Evolutionary conservation across 2,329 filamentous ascomycete genomes (phyloP).

Genomic region (Xylariales sp.): DNA sequence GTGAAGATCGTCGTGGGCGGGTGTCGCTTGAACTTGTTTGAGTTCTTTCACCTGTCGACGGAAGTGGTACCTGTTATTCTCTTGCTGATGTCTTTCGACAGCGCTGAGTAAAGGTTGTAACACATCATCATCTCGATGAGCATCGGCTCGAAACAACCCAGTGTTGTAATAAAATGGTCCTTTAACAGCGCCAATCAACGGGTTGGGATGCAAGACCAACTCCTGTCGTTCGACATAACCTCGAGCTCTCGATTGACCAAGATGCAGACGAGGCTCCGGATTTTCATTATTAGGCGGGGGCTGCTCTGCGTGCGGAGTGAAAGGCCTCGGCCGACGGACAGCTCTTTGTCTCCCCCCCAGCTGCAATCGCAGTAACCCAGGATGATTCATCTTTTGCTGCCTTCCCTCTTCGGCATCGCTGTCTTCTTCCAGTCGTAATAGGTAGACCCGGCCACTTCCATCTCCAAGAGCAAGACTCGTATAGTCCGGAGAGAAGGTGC

Average conservation of each 20-base stretch:
- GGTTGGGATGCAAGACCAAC: constrained; percentile 38
- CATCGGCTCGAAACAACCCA: constrained; percentile 41
- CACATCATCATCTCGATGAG: constrained; percentile 41
- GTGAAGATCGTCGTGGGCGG: constrained; percentile 5
- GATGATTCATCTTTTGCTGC: constrained; percentile 8
- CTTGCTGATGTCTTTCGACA: constrained; percentile 40
- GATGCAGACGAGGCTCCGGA: constrained; percentile 12
- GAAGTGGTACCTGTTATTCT: constrained; percentile 19
- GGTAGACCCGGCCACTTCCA: constrained; percentile 54
- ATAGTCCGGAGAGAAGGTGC: constrained; percentile 53
- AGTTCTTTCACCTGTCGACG: constrained; percentile 7
- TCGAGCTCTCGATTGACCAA: constrained; percentile 20
- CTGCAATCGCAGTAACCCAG: constrained; percentile 29
- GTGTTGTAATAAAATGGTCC: constrained; percentile 46
- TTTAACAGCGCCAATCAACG: constrained; percentile 50
- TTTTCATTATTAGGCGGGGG: constrained; percentile 29
- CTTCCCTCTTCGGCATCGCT: constrained; percentile 29
- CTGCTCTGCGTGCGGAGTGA: constrained; percentile 47
- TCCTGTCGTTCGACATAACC: constrained; percentile 34
- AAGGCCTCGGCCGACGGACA: constrained; percentile 40
- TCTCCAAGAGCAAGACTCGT: constrained; percentile 56
- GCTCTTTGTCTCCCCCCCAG: constrained; percentile 23
- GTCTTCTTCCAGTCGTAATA: constrained; percentile 45
- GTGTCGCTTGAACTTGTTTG: constrained; percentile 10
- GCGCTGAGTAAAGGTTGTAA: constrained; percentile 37